phyloP scores from a whole-genome alignment of 495 filamentous ascomycete genomes.

The Bacidia rubella region DNA sequence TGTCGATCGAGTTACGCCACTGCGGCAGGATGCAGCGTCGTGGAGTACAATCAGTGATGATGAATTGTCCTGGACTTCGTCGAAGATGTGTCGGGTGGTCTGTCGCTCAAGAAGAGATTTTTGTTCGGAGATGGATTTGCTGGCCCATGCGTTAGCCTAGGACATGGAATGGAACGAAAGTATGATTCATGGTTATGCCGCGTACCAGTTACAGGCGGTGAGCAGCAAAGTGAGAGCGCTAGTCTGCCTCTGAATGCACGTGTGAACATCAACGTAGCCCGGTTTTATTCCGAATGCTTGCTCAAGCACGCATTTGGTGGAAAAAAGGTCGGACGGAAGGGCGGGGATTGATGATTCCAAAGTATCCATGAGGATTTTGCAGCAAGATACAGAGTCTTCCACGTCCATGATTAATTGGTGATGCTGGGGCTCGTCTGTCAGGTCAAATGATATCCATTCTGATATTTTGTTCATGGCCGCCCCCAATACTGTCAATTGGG shows the following conservation, averaged over 20 bases:
- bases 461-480: slow-evolving; percentile 9
- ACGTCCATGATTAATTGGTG: slow-evolving; percentile 10
- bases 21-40: slow-evolving; percentile 9
- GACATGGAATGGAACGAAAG: background rate
- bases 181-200: background rate
- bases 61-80: slow-evolving; percentile 12
- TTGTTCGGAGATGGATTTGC: slow-evolving; percentile 6
- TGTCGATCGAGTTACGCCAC: background rate
- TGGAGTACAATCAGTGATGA: slow-evolving; percentile 10
- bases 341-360: slow-evolving; percentile 1
- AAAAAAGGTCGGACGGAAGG: background rate
- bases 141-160: background rate
- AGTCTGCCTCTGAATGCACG: slow-evolving; percentile 4
- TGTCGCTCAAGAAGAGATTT: background rate
- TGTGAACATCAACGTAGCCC: slow-evolving; percentile 3
- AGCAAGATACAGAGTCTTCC: slow-evolving; percentile 7
- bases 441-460: slow-evolving; percentile 3
- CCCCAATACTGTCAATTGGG: slow-evolving; percentile 6
- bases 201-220: slow-evolving; percentile 7
- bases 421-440: slow-evolving; percentile 5
- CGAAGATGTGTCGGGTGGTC: slow-evolving; percentile 5
- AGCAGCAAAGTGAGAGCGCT: slow-evolving; percentile 13
- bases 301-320: background rate
- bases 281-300: background rate
- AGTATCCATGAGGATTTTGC: background rate